Conservation (phyloP, 2,329 filamentous ascomycete genomes). For the Raffaelea ambrosiae region DNA sequence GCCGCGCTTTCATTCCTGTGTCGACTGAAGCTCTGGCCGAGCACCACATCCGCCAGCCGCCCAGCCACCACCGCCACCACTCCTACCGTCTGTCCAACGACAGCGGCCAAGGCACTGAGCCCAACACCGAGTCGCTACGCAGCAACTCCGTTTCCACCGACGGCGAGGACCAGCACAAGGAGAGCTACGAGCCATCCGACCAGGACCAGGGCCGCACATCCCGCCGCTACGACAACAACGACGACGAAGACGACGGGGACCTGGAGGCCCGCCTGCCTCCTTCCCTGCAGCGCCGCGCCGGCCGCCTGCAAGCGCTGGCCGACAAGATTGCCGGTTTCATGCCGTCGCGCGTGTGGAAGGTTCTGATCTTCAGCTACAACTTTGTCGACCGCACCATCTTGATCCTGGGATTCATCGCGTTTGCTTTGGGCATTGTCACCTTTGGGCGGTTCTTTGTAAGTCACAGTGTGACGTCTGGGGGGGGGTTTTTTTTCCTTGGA, state of each 20-base stretch:
- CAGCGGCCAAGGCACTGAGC: constrained; percentile 67
- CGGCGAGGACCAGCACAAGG: constrained; percentile 35
- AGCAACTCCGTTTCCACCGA: constrained; percentile 57
- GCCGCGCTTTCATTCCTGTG: constrained; percentile 53
- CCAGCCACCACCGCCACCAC: background rate
- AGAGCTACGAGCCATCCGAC: constrained; percentile 34
- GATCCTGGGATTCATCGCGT: constrained; percentile 64
- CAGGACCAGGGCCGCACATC: background rate
- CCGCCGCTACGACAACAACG: constrained; percentile 33
- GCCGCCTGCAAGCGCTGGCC: constrained; percentile 42
- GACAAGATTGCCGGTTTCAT: constrained; percentile 46
- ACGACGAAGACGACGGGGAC: constrained; percentile 29
- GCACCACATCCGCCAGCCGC: constrained; percentile 25
- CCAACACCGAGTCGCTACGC: constrained; percentile 56
- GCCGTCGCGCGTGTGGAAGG: constrained; percentile 46
- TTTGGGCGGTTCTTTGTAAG: constrained; percentile 81
- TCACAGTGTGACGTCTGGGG: constrained; percentile 13
- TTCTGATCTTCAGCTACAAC: constrained; percentile 53
- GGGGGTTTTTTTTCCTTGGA: background rate
- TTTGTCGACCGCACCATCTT: constrained; percentile 69
- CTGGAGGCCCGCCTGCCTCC: constrained; percentile 26
- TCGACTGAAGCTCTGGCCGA: constrained; percentile 46
- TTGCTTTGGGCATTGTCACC: constrained; percentile 65
- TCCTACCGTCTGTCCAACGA: constrained; percentile 57
- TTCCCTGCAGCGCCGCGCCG: constrained; percentile 30